Conservation (phyloP, 805 yeast species). For the Saturnispora kantuleensis region DNA sequence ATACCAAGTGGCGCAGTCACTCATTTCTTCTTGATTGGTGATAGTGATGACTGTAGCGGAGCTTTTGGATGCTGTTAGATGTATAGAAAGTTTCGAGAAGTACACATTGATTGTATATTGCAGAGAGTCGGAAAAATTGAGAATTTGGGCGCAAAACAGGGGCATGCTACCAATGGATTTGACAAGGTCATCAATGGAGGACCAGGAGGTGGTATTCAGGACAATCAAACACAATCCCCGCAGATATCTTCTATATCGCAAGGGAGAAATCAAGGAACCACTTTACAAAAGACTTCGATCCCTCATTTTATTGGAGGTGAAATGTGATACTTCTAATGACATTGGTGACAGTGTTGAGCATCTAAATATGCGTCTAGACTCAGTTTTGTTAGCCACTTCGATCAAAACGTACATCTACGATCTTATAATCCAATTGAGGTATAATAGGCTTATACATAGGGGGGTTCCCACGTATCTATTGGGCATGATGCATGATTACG, state of each 20-base stretch:
- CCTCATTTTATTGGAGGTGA: neutral
- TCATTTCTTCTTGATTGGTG: neutral
- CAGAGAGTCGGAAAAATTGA: neutral
- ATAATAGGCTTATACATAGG: constrained; percentile 42
- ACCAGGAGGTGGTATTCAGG: constrained; percentile 4
- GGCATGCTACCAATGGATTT: neutral
- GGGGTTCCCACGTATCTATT: constrained; percentile 43
- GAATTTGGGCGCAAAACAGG: neutral
- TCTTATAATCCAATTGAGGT: constrained; percentile 40
- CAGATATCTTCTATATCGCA: neutral
- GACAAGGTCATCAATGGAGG: neutral
- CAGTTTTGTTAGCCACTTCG: constrained; percentile 1
- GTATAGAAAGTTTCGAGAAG: neutral
- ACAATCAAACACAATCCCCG: neutral
- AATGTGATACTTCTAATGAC: neutral
- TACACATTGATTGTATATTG: neutral
- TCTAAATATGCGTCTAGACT: neutral
- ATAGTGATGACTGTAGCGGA: neutral
- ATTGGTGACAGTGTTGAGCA: neutral
- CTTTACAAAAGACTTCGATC: constrained; percentile 2
- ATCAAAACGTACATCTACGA: constrained; percentile 46
- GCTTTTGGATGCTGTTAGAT: neutral
- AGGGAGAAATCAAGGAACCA: neutral
- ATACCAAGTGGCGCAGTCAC: neutral
- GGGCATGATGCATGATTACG: constrained; percentile 32